Base-by-base conservation (phyloP, 352 stramenopile genomes). In the Aphanomyces euteiches region DNA sequence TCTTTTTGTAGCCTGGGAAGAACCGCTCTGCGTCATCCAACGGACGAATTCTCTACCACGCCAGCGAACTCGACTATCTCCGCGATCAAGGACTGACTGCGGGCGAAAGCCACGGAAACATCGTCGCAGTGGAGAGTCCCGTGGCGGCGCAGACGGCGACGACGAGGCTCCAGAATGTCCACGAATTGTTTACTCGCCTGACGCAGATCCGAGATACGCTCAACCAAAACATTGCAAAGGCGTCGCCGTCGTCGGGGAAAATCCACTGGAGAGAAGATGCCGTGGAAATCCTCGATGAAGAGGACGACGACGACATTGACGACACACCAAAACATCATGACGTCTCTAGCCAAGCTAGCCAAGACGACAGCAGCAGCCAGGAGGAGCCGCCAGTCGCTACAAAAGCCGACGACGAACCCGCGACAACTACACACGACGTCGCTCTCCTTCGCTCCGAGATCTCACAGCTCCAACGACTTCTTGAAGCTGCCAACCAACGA, bases 361-460 rank as follows among this genome's bases (percentile, higher is more conserved):
- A 28, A 0, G 28, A 28, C 28, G 28, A 28, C 28, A 28, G 2
- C 28, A 28, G 28, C 28, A 2, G 28, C 28, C 28, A 0, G 28
- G 28, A 28, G 28, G 28, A 28, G 28, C 28, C 28, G 28, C 28
- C 28, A 28, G 28, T 28, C 28, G 0, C 28, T 28, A 28, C 28
- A 28, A 28, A 28, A 28, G 28, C 28, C 28, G 28, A 28, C 1
- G 28, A 28, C 28, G 28, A 28, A 28, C 28, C 28, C 28, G 28
- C 28, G 28, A 28, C 28, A 2, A 28, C 28, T 28, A 28, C 28
- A 28, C 28, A 28, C 17, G 83, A 89, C 38, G 90, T 92, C 61
- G 77, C 86, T 63, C 74, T 70, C 34, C 72, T 69, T 28, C 82
- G 82, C 21, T 81, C 78, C 57, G 80, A 85, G 57, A 63, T 96